Evolutionary conservation across 352 stramenopile genomes (phyloP).

Genomic region (Pythium dissimile): DNA sequence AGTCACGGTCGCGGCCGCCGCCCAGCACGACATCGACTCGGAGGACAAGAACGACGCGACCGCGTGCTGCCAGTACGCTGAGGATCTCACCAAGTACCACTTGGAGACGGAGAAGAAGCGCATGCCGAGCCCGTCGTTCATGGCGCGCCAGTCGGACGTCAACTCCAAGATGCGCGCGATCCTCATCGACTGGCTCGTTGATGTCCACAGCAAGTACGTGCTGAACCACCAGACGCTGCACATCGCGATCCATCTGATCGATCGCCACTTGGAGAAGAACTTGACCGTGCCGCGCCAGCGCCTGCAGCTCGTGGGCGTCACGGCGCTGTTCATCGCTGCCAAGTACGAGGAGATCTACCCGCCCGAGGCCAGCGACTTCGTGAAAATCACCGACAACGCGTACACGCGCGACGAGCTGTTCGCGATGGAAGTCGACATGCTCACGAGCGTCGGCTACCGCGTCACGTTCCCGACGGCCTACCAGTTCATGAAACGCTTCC

Average conservation of each 20-base stretch:
- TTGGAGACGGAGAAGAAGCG: conserved; percentile 63
- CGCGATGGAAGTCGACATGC: conserved; percentile 75
- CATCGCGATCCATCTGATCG: conserved; percentile 81
- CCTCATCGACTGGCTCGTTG: conserved; percentile 99
- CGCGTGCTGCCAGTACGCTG: conserved; percentile 76
- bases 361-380: conserved; percentile 91
- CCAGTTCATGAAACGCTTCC: conserved; percentile 85
- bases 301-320: conserved; percentile 95
- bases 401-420: conserved; percentile 88
- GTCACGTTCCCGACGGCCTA: conserved; percentile 84
- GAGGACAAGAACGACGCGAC: conserved; percentile 62
- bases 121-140: conserved; percentile 66
- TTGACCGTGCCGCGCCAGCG: conserved; percentile 71
- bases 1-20: too few species aligned
- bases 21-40: conserved; percentile 77
- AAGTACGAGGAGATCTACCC: conserved; percentile 99
- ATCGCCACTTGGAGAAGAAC: conserved; percentile 74
- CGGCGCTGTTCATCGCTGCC: conserved; percentile 94
- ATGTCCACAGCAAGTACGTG: conserved; percentile 85
- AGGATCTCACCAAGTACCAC: conserved; percentile 82
- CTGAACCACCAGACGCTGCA: conserved; percentile 77
- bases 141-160: conserved; percentile 94
- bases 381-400: conserved; percentile 96
- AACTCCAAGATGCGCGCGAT: conserved; percentile 99
- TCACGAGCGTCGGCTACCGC: conserved; percentile 66